Evolutionary conservation across 2,329 filamentous ascomycete genomes (phyloP).

Genomic region (Cladosporium oxysporum): DNA sequence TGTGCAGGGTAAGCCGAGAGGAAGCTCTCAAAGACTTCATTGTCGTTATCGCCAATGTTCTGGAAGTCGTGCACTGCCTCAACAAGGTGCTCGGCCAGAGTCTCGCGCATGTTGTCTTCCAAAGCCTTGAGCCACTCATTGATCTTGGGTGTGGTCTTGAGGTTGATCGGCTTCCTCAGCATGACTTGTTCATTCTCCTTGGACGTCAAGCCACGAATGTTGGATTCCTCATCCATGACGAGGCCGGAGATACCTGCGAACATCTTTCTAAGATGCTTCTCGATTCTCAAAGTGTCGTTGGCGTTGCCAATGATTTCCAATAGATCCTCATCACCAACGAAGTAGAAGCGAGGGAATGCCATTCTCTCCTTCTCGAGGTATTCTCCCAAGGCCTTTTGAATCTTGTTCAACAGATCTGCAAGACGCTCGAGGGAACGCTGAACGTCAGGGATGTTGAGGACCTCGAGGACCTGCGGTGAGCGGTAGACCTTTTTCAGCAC

Average conservation of each 20-base stretch:
- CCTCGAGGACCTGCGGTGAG: conserved; percentile 91
- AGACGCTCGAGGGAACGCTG: conserved; percentile 94
- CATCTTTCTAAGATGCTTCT: conserved; percentile 99
- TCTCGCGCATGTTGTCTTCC: conserved; percentile 90
- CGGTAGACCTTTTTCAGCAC: conserved; percentile 99
- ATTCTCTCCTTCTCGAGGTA: conserved; percentile 97
- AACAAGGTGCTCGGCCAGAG: conserved; percentile 83
- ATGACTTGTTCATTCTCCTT: conserved; percentile 90
- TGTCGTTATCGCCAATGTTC: conserved; percentile 68
- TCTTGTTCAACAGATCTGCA: conserved; percentile 97
- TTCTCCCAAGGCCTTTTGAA: conserved; percentile 96
- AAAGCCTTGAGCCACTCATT: conserved; percentile 98
- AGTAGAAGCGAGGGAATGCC: conserved; percentile 98
- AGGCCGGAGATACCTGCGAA: conserved; percentile 94
- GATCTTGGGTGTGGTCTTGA: conserved; percentile 92
- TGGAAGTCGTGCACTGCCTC: conserved; percentile 84
- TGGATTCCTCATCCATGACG: conserved; percentile 83
- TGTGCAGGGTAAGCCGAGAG: conserved; percentile 86
- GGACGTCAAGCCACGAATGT: conserved; percentile 89
- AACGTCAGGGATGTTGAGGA: conserved; percentile 91
- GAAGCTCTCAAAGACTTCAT: conserved; percentile 72
- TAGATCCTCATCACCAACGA: conserved; percentile 96
- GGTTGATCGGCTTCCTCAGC: conserved; percentile 86
- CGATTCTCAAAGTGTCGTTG: conserved; percentile 92
- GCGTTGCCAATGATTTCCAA: conserved; percentile 99